Evolutionary conservation across 2,329 filamentous ascomycete genomes (phyloP).

Genomic region (Botryosphaeria agaves): DNA sequence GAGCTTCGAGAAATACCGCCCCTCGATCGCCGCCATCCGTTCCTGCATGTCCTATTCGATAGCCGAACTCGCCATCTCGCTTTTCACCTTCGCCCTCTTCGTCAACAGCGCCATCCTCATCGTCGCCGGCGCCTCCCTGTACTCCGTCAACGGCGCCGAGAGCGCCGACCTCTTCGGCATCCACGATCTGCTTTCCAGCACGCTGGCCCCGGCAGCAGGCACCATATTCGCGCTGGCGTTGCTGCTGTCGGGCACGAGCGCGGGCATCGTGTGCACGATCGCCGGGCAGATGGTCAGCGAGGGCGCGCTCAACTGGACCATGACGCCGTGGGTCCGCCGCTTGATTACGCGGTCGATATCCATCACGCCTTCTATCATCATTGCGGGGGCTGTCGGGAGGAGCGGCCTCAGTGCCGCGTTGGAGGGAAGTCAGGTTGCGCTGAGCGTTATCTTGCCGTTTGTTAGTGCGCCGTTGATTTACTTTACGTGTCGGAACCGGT

Average conservation of each 20-base stretch:
- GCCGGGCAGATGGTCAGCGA: constrained; percentile 80
- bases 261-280: constrained; percentile 79
- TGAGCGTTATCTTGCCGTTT: constrained; percentile 67
- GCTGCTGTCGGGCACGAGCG: constrained; percentile 62
- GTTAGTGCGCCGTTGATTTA: constrained; percentile 70
- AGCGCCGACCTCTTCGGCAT: constrained; percentile 72
- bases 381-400: constrained; percentile 61
- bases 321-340: constrained; percentile 62
- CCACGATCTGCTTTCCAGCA: constrained; percentile 49
- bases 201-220: constrained; percentile 58
- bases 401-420: constrained; percentile 53
- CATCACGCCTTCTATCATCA: constrained; percentile 68
- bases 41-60: constrained; percentile 22
- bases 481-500: constrained; percentile 63
- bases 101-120: constrained; percentile 25
- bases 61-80: constrained; percentile 18
- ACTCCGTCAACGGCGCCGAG: constrained; percentile 29
- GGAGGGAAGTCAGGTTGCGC: constrained; percentile 58
- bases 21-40: constrained; percentile 19
- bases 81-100: constrained; percentile 25
- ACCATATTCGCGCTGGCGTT: constrained; percentile 73
- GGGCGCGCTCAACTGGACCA: constrained; percentile 58
- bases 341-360: constrained; percentile 64
- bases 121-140: constrained; percentile 56
- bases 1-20: constrained; percentile 16